A percentile compares a stretch with the other conserved stretches of the same genome.
Evolutionary conservation across 116 monocot species (phyloP).

Genomic region (Zostera marina): DNA sequence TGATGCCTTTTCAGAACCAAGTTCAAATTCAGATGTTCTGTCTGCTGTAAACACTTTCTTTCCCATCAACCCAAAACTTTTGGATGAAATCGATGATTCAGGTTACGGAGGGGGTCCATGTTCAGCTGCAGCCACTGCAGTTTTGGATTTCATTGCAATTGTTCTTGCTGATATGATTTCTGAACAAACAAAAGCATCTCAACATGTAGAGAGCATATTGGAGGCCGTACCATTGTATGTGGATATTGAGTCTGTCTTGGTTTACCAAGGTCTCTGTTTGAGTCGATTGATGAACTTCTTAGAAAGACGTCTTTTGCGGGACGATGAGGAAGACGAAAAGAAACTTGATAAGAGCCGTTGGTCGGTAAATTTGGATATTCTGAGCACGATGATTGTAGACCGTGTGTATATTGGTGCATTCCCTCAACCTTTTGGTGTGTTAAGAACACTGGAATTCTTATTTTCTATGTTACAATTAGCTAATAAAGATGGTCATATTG

Average conservation of each 20-base stretch:
- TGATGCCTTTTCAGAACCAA: conserved; percentile 41
- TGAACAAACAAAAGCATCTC: conserved; percentile 70
- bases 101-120: conserved; percentile 88
- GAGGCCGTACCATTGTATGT: conserved; percentile 71
- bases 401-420: conserved; percentile 98
- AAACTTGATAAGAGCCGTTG: conserved; percentile 87
- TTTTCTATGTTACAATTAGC: conserved; percentile 93
- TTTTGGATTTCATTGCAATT: conserved; percentile 82
- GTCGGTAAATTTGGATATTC: conserved; percentile 73
- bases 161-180: conserved; percentile 79
- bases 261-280: conserved; percentile 88
- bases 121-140: conserved; percentile 80
- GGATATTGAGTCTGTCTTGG: conserved; percentile 60
- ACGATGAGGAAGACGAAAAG: conserved; percentile 92
- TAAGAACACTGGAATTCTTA: conserved; percentile 77
- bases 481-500: conserved; percentile 94
- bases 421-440: conserved; percentile 56
- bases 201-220: conserved; percentile 58
- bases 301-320: conserved; percentile 78
- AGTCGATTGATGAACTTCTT: conserved; percentile 91
- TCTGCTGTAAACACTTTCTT: conserved; percentile 37
- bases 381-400: conserved; percentile 90
- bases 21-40: conserved; percentile 19
- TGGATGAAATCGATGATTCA: conserved; percentile 79
- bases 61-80: conserved; percentile 43